Evolutionary conservation across 225 moss, liverwort and hornwort species (phyloP).

Genomic region (Takakia lepidozioides): DNA sequence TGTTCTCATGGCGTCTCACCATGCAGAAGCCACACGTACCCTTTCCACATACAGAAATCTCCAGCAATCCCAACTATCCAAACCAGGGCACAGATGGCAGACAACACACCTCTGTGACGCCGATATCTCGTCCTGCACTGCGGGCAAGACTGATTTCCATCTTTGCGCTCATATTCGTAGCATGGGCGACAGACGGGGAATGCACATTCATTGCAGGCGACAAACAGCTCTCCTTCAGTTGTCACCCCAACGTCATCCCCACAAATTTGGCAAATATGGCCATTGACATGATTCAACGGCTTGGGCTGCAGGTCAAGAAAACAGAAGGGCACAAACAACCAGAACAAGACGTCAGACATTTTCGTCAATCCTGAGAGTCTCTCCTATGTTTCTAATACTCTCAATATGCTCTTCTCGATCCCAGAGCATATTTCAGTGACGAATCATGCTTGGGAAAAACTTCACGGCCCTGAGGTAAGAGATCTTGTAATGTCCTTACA

Average conservation of each 20-base stretch:
- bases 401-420: no score
- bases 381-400: no score
- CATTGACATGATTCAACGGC: conserved; percentile 54
- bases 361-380: no score
- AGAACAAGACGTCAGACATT: no score
- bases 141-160: conserved; percentile 83
- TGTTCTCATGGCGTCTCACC: no score
- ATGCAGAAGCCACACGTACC: background rate
- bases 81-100: background rate
- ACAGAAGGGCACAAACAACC: no score
- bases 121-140: conserved; percentile 95
- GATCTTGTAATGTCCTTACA: no score
- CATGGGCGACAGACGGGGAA: conserved; percentile 94
- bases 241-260: conserved; percentile 90
- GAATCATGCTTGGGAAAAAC: no score
- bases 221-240: conserved; percentile 67
- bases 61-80: background rate
- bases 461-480: no score
- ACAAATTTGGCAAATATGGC: conserved; percentile 81
- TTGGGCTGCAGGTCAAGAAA: conserved; percentile 77
- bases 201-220: conserved; percentile 96
- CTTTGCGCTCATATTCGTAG: conserved; percentile 97
- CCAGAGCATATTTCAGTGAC: no score
- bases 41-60: background rate
- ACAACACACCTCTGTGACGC: conserved; percentile 54